Percentiles rank a stretch among this genome's conserved stretches.
Conservation (phyloP, 1,139 yeast species). For the Yamadazyma mexicana region DNA sequence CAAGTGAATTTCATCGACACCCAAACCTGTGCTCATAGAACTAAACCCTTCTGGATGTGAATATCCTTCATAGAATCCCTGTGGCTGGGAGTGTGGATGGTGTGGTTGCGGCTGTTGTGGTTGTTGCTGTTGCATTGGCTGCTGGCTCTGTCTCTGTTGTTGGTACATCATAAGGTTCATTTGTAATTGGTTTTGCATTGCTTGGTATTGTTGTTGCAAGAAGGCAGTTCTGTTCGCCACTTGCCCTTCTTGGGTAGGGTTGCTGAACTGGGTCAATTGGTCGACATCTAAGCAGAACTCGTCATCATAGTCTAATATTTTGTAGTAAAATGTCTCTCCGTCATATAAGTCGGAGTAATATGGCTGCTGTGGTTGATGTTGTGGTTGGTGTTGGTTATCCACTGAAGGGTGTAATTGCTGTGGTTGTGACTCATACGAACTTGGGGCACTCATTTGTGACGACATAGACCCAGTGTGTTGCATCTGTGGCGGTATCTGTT, state of each 20-base stretch:
- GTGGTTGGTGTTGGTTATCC: neutral
- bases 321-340: constrained; percentile 11
- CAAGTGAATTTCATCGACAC: constrained; percentile 11
- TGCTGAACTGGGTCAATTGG: constrained; percentile 31
- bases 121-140: constrained; percentile 5
- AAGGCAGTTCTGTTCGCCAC: constrained; percentile 1
- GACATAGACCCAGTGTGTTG: neutral
- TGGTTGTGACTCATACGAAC: neutral
- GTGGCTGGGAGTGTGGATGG: constrained; percentile 2
- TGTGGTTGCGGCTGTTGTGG: constrained; percentile 10
- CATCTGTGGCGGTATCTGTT: too few relatives aligned
- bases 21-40: constrained; percentile 9
- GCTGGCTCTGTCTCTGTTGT: constrained; percentile 8
- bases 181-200: constrained; percentile 12
- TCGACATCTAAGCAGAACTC: constrained; percentile 48
- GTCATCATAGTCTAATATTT: constrained; percentile 41
- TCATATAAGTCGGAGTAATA: constrained; percentile 4
- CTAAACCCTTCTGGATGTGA: constrained; percentile 2
- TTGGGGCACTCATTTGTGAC: too few relatives aligned
- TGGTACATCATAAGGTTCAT: constrained; percentile 13
- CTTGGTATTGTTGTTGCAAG: constrained; percentile 10
- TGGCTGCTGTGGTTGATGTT: neutral
- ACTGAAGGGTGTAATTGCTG: neutral
- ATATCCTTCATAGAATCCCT: constrained; percentile 2
- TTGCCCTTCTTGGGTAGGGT: constrained; percentile 2